Evolutionary conservation across 495 filamentous ascomycete species (phyloP).

Genomic region (Tricharina praecox): DNA sequence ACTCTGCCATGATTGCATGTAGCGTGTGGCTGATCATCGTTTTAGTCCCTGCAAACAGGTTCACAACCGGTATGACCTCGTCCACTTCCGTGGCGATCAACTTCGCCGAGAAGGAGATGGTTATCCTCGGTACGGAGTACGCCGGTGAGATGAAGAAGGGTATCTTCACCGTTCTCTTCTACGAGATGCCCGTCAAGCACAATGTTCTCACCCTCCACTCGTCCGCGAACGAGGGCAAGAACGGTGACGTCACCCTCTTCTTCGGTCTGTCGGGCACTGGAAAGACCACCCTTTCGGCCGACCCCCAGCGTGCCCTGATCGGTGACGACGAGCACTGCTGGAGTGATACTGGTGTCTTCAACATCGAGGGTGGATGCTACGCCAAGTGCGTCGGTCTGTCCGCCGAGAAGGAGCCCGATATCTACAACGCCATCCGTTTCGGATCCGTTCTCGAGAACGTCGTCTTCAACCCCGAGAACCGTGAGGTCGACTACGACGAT

Average conservation of each 20-base stretch:
- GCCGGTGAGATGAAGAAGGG: constrained; percentile 99
- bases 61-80: constrained; percentile 95
- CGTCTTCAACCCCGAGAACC: constrained; percentile 81
- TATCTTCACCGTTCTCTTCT: constrained; percentile 97
- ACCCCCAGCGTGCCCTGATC: constrained; percentile 88
- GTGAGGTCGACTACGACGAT: constrained; percentile 90
- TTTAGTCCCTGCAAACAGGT: constrained; percentile 81
- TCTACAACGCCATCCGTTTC: constrained; percentile 89
- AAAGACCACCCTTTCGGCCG: constrained; percentile 95
- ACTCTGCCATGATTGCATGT: not conserved
- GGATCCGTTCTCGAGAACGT: constrained; percentile 97
- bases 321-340: constrained; percentile 99
- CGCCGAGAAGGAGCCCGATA: constrained; percentile 97
- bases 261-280: constrained; percentile 97
- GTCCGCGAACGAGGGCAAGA: constrained; percentile 74
- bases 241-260: constrained; percentile 92
- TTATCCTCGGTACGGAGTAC: constrained; percentile 97
- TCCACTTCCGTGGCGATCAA: constrained; percentile 75
- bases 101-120: constrained; percentile 86
- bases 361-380: constrained; percentile 99
- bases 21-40: constrained; percentile 7
- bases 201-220: constrained; percentile 95
- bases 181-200: constrained; percentile 99
- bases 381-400: constrained; percentile 97
- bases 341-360: constrained; percentile 93